Base-by-base conservation (phyloP, 163 green algal genomes). In the Chlamydomonas reinhardtii region DNA sequence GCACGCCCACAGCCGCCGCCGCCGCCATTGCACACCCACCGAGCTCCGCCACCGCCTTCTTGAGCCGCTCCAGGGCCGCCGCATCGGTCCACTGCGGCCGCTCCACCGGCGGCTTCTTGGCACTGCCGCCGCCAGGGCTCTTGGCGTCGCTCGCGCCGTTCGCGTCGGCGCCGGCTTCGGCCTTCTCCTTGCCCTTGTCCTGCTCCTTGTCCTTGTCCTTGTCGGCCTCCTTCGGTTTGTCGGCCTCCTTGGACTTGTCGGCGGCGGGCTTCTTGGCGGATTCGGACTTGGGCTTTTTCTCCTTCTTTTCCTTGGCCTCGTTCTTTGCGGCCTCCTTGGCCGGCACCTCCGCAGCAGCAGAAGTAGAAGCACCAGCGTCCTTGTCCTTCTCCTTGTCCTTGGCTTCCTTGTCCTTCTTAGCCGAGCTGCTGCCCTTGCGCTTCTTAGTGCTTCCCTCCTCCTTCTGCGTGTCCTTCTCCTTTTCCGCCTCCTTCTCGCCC, bases 41-140 rank as follows among this genome's bases (percentile, higher is more conserved):
- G 35, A 88, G 29, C 2, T 73, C 27, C 31, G 65, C 66, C n/a
- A 91, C 86, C 54, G 84, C 89, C 2, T 73, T 61, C n/a, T 66
- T 35, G 37, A 91, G 82, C 75, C 82, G 86, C 54, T 79, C 71
- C 37, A 71, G 52, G 32, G 68, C 79, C 14, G 79, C 70, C 27
- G 70, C 56, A 31, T 86, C 81, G 56, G 68, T 61, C 27, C 37
- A 35, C 48, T 70, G 73, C 4, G 81, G 81, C 72, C 70, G 35
- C n/a, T 74, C 79, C 24, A 15, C 24, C 15, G 68, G 32, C 12
- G 68, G 11, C 43, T 84, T 86, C 9, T n/a, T 24, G n/a, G 24
- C 69, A 25, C 54, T 52, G 70, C 70, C 70, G 70, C 29, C 70
- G 52, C 69, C 69, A 6, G 16, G 20, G 64, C 29, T 19, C 64